A percentile compares a stretch with the other conserved stretches of the same genome.
phyloP scores from a whole-genome alignment of 148 eudicot species.

The Diospyros lotus region DNA sequence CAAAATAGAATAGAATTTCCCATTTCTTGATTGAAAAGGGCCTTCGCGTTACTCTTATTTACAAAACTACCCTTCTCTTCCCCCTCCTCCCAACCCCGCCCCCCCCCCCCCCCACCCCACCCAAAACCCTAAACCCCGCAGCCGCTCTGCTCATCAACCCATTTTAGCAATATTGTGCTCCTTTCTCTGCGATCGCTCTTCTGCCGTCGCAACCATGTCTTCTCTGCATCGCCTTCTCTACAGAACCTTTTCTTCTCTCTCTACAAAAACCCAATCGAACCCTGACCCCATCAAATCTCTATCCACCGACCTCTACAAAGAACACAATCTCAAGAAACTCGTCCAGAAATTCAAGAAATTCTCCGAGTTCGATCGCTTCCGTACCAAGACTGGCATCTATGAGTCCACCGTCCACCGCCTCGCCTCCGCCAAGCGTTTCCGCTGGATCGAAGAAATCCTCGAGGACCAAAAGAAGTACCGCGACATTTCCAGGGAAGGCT shows the following conservation, averaged over 20 bases:
- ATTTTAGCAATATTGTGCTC: neutral
- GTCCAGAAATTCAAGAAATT: conserved; percentile 37
- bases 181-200: neutral
- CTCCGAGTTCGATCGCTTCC: conserved; percentile 24
- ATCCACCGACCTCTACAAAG: conserved; percentile 23
- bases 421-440: conserved; percentile 36
- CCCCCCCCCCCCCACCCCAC: neutral
- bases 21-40: too few relatives aligned
- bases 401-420: conserved; percentile 43
- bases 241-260: conserved; percentile 22
- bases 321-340: conserved; percentile 28
- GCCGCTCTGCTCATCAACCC: neutral
- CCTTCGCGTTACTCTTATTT: too few relatives aligned
- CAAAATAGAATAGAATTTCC: too few relatives aligned
- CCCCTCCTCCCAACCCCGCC: too few relatives aligned
- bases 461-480: conserved; percentile 50
- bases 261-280: conserved; percentile 8
- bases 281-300: conserved; percentile 8
- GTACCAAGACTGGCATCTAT: conserved; percentile 33
- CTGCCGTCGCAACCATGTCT: conserved; percentile 18
- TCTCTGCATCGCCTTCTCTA: conserved; percentile 28
- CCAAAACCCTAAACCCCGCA: neutral
- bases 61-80: too few relatives aligned
- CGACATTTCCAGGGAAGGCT: conserved; percentile 45
- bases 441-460: conserved; percentile 52